Percentiles rank a stretch among this genome's conserved stretches.
Evolutionary conservation across 768 basidiomycete species (phyloP).

Genomic region (Suillus subalutaceus): DNA sequence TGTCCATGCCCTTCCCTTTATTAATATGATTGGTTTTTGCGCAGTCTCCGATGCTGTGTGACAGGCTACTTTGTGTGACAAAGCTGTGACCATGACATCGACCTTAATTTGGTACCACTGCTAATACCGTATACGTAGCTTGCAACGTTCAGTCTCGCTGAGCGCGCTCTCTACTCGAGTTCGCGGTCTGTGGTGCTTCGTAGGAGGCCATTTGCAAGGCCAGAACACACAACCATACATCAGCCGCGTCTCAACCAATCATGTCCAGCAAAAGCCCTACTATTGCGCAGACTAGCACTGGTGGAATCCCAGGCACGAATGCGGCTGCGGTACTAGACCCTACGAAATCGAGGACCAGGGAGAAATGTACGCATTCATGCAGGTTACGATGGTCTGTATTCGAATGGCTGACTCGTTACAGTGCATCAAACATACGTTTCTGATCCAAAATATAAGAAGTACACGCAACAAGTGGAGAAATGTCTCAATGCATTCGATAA

Average conservation of each 20-base stretch:
- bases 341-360: background rate
- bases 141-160: background rate
- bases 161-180: background rate
- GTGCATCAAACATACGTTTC: constrained; percentile 61
- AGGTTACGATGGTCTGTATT: background rate
- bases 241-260: background rate
- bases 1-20: background rate
- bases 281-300: background rate
- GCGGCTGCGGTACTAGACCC: background rate
- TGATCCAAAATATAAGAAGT: constrained; percentile 96
- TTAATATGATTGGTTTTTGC: background rate
- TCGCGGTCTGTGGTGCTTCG: background rate
- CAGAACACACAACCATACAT: background rate
- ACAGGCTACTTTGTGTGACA: background rate
- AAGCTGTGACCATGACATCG: background rate
- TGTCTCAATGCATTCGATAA: constrained; percentile 92
- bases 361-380: background rate
- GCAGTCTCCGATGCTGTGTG: background rate
- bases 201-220: background rate
- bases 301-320: constrained; percentile 6
- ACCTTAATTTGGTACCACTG: constrained; percentile 4
- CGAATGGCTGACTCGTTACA: constrained; percentile 37
- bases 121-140: background rate
- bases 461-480: constrained; percentile 88
- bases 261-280: constrained; percentile 7